Conservation (phyloP, 1,284 basidiomycete species). For the Meira nashicola region DNA sequence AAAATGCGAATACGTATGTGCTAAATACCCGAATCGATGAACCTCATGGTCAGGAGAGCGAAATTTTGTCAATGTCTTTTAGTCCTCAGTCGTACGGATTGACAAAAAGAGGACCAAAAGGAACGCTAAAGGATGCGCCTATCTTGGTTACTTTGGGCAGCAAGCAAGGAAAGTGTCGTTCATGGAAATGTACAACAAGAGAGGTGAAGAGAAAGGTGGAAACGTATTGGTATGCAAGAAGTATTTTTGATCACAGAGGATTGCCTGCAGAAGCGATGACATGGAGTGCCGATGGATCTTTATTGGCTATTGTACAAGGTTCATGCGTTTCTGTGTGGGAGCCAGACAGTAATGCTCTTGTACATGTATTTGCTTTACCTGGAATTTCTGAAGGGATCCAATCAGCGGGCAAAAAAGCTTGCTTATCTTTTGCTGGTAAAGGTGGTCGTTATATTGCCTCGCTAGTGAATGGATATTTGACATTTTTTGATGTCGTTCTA, state of each 20-base stretch:
- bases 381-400: slow-evolving; percentile 18
- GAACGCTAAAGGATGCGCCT: slow-evolving; percentile 23
- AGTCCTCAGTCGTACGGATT: slow-evolving; percentile 33
- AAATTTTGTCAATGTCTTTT: slow-evolving; percentile 69
- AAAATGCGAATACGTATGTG: slow-evolving; percentile 51
- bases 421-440: slow-evolving; percentile 23
- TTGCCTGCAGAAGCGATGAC: slow-evolving; percentile 56
- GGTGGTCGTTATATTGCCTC: slow-evolving; percentile 36
- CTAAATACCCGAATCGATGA: slow-evolving; percentile 82
- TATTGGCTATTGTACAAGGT: slow-evolving; percentile 72
- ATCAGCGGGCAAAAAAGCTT: slow-evolving; percentile 7
- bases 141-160: slow-evolving; percentile 64
- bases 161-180: slow-evolving; percentile 60
- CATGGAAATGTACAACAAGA: slow-evolving; percentile 59
- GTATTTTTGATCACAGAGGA: slow-evolving; percentile 41
- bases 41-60: slow-evolving; percentile 67
- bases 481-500: slow-evolving; percentile 44
- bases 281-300: slow-evolving; percentile 81
- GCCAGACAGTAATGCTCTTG: slow-evolving; percentile 64
- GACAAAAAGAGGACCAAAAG: no score
- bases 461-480: slow-evolving; percentile 19
- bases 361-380: slow-evolving; percentile 59
- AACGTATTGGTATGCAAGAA: slow-evolving; percentile 45
- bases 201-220: slow-evolving; percentile 33
- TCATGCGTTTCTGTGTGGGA: slow-evolving; percentile 73